These are phyloP conservation scores for Biscogniauxia sp. DNA, from an alignment of 2,329 filamentous ascomycete species.

Conservation along the genomic window DNA sequence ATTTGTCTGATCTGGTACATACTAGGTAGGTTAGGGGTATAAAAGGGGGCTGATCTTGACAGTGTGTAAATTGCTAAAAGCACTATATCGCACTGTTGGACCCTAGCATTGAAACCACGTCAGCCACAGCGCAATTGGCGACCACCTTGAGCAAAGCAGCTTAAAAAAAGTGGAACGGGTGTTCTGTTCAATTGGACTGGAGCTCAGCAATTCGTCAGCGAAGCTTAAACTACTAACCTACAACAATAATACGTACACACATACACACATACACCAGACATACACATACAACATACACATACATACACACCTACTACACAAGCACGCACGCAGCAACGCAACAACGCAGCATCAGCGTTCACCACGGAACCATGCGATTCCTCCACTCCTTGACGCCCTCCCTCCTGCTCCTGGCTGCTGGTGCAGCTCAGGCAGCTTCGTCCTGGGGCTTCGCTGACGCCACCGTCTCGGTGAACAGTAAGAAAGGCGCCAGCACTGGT, in stretches of 20 bases:
- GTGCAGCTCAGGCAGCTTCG: slow-evolving; percentile 51
- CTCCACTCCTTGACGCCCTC: slow-evolving; percentile 39
- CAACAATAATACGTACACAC: too few relatives aligned
- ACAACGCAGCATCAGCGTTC: slow-evolving; percentile 6
- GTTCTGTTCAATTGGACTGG: slow-evolving; percentile 26
- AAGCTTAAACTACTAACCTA: background rate
- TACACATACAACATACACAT: too few relatives aligned
- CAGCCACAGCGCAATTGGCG: slow-evolving; percentile 8
- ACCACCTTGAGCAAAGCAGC: slow-evolving; percentile 7
- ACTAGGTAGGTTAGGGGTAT: too few relatives aligned
- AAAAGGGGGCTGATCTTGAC: background rate
- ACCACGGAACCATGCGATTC: slow-evolving; percentile 39
- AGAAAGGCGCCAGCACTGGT: slow-evolving; percentile 55
- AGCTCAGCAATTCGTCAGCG: background rate
- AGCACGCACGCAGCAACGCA: too few relatives aligned
- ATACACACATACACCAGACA: too few relatives aligned
- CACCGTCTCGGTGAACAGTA: slow-evolving; percentile 62
- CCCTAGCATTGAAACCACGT: slow-evolving; percentile 18
- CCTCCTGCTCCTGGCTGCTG: slow-evolving; percentile 47
- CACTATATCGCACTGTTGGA: slow-evolving; percentile 1
- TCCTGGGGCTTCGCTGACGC: slow-evolving; percentile 76
- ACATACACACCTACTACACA: too few relatives aligned
- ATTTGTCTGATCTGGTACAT: background rate
- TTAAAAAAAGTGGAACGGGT: slow-evolving; percentile 21
- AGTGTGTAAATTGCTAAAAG: background rate